Base-by-base conservation (phyloP, 371 early-diverging fungal genomes). In the Haplosporangium sp. region DNA sequence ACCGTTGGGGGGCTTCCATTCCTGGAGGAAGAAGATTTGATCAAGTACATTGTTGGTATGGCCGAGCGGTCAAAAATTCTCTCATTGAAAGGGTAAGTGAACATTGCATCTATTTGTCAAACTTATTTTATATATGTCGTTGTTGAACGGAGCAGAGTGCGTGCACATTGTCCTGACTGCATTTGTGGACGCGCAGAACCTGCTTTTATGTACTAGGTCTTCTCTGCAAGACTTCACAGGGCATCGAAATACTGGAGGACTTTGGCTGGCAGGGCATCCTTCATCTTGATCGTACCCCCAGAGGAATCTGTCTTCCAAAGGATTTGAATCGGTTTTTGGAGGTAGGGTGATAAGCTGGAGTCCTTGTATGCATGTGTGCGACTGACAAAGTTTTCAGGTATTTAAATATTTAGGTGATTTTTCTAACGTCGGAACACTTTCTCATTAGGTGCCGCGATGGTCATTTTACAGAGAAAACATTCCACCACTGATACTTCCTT, bases 241-340 rank as follows among this genome's bases (percentile, higher is more conserved):
- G 94, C 10, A 86, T 88, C 18, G 94, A 93, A 55, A 62, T 90
- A 13, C 68, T 96, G 57, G 88, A 92, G 29, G 89, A 91, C 42
- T 81, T 91, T 54, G 93, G 91, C 14, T 95, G 95, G 96, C 90
- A 92, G 62, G 85, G 91, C 52, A 92, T 91, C 8, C 63, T 87
- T 18, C 83, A 83, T 23, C 74, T 87, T 5, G 82, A 89, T 51
- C 84, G 86, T 20, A 85, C 79, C 0, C 77, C 74, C 0, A 72
- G 86, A 58, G 91, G 92, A 1, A 63, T 94, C 13, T 92, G 92
- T 73, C 83, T 93, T 3, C 95, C 95, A 2, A 82, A 84, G 57
- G 86, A 91, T 58, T 75, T 90, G 11, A 77, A 81, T 6, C 67
- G 80, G 38, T 87, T 94, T 56, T 76, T 94, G 42, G 83, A 85